Evolutionary conservation across 345 rosid genomes (phyloP), one percentile per base, ranked within the genome.

Genomic region (Odontarrhena argentea): DNA sequence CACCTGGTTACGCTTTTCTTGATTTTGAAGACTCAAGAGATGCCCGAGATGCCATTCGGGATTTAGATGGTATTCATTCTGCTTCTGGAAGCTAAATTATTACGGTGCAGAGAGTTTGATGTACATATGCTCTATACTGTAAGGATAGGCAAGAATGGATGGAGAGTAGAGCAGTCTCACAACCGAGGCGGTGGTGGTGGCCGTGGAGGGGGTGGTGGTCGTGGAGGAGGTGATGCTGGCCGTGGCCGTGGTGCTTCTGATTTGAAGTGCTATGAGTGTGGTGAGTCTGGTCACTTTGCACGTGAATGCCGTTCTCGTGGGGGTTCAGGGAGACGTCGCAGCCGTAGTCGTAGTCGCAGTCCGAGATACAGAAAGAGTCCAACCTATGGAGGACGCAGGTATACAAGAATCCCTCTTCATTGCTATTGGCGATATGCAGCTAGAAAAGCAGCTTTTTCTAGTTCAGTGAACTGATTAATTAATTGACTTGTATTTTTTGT

Each of bases 271-370:
- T 90, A 87, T 63, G 97, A 90, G 65, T 90, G 97, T 62, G 94
- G 94, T 11, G 97, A 90, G 79, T 80, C 92, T 59, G 97, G 97
- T 52, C 97, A 90, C 69, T 90, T 90, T 82, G 95, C 97, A 4
- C 92, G 97, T 69, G 97, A 90, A 73, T 90, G 97, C 51, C 86
- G 87, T 37, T 52, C 38, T 22, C 97, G 92, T 34, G 88, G 81
- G 80, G 90, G 92, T 30, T 18, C 22, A 18, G 22, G 46, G 84
- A 83, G 90, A 65, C 84, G 87, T 8, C 69, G 77, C 51, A 67
- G 77, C 65, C 85, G 90, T 24, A 87, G 77, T 41, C 86, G 92
- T 0, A 87, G 97, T 71, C 94, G 85, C 66, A 87, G 93, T 72
- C 95, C 97, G 37, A 78, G 90, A 73, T 87, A 87, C 73, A 86